Evolutionary conservation across 768 basidiomycete genomes (phyloP), one percentile per base, ranked within the genome.

Genomic region (Kwoniella sp.): DNA sequence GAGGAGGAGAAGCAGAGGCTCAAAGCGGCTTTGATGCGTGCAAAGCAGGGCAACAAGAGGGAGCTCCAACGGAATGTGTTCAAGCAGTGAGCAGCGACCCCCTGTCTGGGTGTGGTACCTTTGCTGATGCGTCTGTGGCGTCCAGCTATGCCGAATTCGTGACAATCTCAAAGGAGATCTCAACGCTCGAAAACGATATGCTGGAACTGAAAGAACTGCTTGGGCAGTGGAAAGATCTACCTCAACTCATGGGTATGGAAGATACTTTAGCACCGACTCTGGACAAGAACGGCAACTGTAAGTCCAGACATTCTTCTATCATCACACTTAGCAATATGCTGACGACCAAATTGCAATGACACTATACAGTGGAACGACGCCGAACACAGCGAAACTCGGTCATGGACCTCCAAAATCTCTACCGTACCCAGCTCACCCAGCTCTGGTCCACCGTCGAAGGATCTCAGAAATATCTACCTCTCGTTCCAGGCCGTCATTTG

Each of bases 181-280:
- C 90, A 28, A 89, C 91, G 0, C 86, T 99, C 28, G 96, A 99
- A 83, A 94, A 93, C 75, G 94, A 97, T 80, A 91, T 98, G 90
- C 86, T 97, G 30, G 94, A 98, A 75, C 87, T 99, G 79, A 97
- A 96, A 80, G 92, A 94, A 61, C 86, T 90, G 5, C 85, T 98
- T 2, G 88, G 90, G 13, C 96, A 99, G 76, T 98, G 94, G 90
- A 93, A 94, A 80, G 87, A 87, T 61, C 93, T 98, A 86, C 95
- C 96, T 0, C 91, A 93, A 7, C 85, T 92, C 22, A 85, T 99
- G 20, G 92, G 94, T 69, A 89, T 97, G 63, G 90, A 92, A 56
- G 92, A 90, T 75, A 77, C 71, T 5, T 59, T 72, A 2, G 74
- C 70, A 20, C 75, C 75, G 31, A 74, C 69, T 1, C 47, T 78